Evolutionary conservation across 2,329 filamentous ascomycete species (phyloP).

Genomic region (Diaporthe nobilis): DNA sequence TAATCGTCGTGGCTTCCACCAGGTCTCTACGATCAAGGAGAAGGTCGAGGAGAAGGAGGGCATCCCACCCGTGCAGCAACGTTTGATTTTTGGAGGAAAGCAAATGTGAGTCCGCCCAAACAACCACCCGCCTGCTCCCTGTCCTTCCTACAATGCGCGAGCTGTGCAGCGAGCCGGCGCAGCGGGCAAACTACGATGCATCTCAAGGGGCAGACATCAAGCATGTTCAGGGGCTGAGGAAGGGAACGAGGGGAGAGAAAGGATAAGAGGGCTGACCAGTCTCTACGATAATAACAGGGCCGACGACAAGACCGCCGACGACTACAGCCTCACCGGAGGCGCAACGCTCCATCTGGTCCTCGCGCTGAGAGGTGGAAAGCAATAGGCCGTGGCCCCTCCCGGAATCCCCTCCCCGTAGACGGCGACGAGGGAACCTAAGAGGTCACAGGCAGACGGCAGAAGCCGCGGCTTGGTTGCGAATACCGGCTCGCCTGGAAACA

Average conservation of each 20-base stretch:
- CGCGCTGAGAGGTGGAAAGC: conserved; percentile 85
- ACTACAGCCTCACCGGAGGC: conserved; percentile 92
- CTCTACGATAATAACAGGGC: conserved; percentile 69
- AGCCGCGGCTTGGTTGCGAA: background rate
- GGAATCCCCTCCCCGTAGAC: background rate
- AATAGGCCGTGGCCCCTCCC: conserved; percentile 20
- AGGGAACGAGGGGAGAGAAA: background rate
- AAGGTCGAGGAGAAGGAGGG: conserved; percentile 99
- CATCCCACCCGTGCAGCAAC: conserved; percentile 96
- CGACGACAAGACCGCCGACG: conserved; percentile 92
- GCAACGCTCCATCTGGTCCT: conserved; percentile 96
- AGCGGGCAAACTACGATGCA: background rate
- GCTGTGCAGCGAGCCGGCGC: background rate
- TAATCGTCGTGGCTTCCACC: conserved; percentile 33
- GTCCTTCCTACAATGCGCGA: background rate
- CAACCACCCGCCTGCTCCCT: too few species aligned
- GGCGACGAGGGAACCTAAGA: background rate
- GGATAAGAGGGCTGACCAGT: conserved; percentile 15
- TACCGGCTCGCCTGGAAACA: background rate
- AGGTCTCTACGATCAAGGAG: conserved; percentile 98
- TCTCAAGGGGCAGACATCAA: too few species aligned
- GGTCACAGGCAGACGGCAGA: background rate
- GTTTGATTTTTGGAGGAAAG: conserved; percentile 96
- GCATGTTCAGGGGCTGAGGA: background rate
- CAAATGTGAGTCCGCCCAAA: conserved; percentile 82